These are phyloP conservation scores for Solanum lycopersicoides DNA, from an alignment of 257 asterid species.

Conservation along the genomic window DNA sequence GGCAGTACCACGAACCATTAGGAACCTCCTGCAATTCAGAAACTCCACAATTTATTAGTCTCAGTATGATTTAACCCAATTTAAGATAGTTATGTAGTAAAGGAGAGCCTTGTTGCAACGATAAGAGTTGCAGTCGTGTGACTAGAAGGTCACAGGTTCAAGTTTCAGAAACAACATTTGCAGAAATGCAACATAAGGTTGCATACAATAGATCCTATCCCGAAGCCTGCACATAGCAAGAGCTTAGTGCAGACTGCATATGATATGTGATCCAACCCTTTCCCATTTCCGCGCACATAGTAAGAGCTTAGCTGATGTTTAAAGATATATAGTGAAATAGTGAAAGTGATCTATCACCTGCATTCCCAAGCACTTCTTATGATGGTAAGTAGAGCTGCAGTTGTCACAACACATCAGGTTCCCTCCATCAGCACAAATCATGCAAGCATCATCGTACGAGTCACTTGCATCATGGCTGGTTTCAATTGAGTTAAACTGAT, in stretches of 20 bases:
- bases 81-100: neutral
- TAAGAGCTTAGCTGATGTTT: neutral
- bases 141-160: neutral
- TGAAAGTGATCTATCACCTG: conserved; percentile 8
- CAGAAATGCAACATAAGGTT: neutral
- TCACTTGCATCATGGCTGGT: conserved; percentile 2
- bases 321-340: neutral
- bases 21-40: conserved; percentile 22
- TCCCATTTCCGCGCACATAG: neutral
- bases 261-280: neutral
- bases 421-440: conserved; percentile 56
- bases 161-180: neutral
- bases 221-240: neutral
- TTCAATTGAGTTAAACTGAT: conserved; percentile 11
- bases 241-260: neutral
- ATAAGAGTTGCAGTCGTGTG: neutral
- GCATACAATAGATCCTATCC: neutral
- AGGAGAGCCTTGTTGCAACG: neutral
- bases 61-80: neutral
- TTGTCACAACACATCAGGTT: conserved; percentile 41
- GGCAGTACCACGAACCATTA: conserved; percentile 24
- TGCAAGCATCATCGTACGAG: conserved; percentile 38
- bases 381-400: conserved; percentile 53
- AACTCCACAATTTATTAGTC: neutral
- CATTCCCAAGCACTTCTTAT: conserved; percentile 20